Base-by-base conservation (phyloP, 2,329 filamentous ascomycete genomes). In the Lizonia empirigonia region DNA sequence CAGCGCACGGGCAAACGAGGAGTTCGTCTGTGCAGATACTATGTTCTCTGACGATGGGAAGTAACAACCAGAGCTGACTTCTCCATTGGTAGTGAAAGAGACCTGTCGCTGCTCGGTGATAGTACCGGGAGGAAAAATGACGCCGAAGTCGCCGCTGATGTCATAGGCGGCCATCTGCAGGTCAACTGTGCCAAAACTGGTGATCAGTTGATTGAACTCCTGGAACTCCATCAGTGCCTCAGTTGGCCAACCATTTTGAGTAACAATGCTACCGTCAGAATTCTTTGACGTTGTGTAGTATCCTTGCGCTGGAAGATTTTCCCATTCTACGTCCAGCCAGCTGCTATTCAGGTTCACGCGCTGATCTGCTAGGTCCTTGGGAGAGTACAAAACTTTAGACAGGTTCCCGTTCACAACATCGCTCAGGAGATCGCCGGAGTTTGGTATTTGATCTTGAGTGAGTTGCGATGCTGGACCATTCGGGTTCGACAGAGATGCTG, bases 161-260 rank as follows among this genome's bases (percentile, higher is more conserved):
- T 86, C 77, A 62, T 87, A 87, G 2, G 60, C 67, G 8, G 64
- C 56, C 75, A 87, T 80, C 47, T 86, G 81, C 2, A 81, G 70
- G 63, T 85, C 84, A 5, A 87, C 66, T 0, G 65, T 73, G 1
- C 84, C 84, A 64, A 82, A 85, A 29, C 78, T 77, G 7, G 82
- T 66, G 2, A 88, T 62, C 2, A 87, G 59, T 24, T 85, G 76
- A 56, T 78, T 78, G n/a, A 76, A 75, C 37, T 77, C 72, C 2
- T 76, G 73, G 35, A 86, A 77, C 57, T 85, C 82, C 26, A 86
- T 69, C 58, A 79, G 85, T 16, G 78, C 76, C 58, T 83, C 80
- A n/a, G 79, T 81, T 0, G 85, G 85, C 85, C 85, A 88, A 9
- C 85, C 85, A 68, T 85, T 77, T 1, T 75, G 64, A 0, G 84